A percentile compares a stretch with the other conserved stretches of the same genome.
Evolutionary conservation across 106 monocot genomes (phyloP).

Genomic region (Phalaenopsis equestris): DNA sequence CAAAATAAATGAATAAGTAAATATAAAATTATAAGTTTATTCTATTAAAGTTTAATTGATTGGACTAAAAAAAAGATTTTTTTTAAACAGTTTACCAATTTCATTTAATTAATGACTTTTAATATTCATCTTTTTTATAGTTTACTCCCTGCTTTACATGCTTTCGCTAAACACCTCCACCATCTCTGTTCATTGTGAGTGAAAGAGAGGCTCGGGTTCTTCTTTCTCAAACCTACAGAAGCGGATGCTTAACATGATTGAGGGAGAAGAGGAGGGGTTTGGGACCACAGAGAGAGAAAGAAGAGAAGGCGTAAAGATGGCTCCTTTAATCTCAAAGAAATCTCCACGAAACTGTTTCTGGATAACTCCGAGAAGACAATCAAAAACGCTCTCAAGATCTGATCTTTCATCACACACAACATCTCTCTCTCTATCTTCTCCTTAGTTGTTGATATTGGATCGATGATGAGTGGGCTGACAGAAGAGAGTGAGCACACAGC

Average conservation of each 20-base stretch:
- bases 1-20: no score
- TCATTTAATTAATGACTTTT: no score
- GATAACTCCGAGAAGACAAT: no score
- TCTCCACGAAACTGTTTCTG: no score
- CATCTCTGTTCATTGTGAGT: neutral
- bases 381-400: neutral
- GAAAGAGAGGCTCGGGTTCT: neutral
- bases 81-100: no score
- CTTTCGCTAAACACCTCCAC: neutral
- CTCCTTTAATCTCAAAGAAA: no score
- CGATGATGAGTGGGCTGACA: conserved; percentile 9
- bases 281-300: neutral
- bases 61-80: no score
- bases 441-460: neutral
- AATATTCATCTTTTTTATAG: neutral
- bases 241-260: neutral
- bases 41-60: no score
- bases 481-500: conserved; percentile 22
- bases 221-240: neutral
- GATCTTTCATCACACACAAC: neutral
- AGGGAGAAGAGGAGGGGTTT: neutral
- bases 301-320: no score
- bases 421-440: neutral
- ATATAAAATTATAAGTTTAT: no score
- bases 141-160: neutral